phyloP scores from a whole-genome alignment of 192 early-diverging fungal genomes.

The Diversispora epigaea region DNA sequence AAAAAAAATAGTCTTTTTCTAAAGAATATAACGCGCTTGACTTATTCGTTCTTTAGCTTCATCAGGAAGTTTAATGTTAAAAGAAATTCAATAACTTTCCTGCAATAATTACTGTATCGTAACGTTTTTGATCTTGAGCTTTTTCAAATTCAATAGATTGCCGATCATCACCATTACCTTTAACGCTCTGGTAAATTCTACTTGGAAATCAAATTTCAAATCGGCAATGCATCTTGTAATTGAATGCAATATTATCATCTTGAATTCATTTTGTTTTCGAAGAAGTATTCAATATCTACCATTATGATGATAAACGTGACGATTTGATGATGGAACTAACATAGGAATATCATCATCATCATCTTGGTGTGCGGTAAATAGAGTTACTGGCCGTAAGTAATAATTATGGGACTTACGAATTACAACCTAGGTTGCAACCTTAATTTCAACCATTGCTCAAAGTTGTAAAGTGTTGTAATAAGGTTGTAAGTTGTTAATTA shows the following conservation, averaged over 20 bases:
- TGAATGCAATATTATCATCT: constrained; percentile 4
- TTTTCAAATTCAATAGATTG: constrained; percentile 3
- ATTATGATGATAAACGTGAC: too few species aligned
- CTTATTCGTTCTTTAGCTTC: constrained; percentile 1
- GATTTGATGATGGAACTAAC: too few species aligned
- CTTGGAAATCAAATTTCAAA: background rate
- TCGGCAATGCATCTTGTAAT: background rate
- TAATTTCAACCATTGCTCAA: too few species aligned
- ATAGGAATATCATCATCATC: too few species aligned
- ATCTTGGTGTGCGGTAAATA: too few species aligned
- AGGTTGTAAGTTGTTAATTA: too few species aligned
- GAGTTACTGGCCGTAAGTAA: too few species aligned
- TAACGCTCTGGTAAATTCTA: background rate
- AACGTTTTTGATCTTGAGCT: background rate
- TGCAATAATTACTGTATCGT: background rate
- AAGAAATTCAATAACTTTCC: background rate
- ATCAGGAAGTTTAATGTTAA: background rate
- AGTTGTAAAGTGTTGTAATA: too few species aligned
- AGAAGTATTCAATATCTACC: background rate
- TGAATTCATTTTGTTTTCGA: background rate
- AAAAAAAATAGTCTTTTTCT: background rate
- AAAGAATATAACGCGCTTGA: constrained; percentile 9
- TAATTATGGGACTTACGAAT: too few species aligned
- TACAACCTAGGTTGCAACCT: too few species aligned
- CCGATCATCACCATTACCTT: background rate